Evolutionary conservation across 163 green algal genomes (phyloP).

Genomic region (Scenedesmus sp.): DNA sequence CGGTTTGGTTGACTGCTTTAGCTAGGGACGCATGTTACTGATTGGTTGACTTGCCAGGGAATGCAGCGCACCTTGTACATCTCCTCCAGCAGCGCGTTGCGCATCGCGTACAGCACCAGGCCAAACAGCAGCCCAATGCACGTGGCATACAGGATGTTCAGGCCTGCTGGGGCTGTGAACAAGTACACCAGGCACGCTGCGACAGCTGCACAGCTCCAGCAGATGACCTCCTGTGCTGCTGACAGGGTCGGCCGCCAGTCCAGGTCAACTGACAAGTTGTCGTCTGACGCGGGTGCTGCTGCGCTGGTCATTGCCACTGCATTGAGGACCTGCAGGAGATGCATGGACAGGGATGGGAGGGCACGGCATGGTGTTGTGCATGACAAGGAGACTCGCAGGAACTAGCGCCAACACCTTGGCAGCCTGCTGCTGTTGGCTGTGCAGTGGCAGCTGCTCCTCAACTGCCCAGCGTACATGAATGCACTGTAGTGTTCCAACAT

Average conservation of each 20-base stretch:
- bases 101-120: constrained; percentile 21
- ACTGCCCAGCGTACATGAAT: no score
- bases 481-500: no score
- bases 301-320: not conserved
- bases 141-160: constrained; percentile 41
- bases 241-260: constrained; percentile 49
- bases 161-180: constrained; percentile 38
- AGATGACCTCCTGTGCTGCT: constrained; percentile 42
- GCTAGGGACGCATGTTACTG: no score
- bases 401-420: no score
- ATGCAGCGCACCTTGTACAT: constrained; percentile 50
- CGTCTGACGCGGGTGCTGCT: constrained; percentile 1
- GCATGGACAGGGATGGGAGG: not conserved
- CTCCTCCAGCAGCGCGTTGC: constrained; percentile 32
- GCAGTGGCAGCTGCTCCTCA: no score
- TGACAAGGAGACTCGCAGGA: no score
- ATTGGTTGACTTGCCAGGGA: no score
- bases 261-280: constrained; percentile 39
- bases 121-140: constrained; percentile 54
- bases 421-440: no score
- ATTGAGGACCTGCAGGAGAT: not conserved
- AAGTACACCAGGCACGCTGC: constrained; percentile 26
- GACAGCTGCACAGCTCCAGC: constrained; percentile 30
- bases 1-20: no score
- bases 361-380: no score